phyloP scores from a whole-genome alignment of 2,329 filamentous ascomycete genomes.

The Cercospora canescens region DNA sequence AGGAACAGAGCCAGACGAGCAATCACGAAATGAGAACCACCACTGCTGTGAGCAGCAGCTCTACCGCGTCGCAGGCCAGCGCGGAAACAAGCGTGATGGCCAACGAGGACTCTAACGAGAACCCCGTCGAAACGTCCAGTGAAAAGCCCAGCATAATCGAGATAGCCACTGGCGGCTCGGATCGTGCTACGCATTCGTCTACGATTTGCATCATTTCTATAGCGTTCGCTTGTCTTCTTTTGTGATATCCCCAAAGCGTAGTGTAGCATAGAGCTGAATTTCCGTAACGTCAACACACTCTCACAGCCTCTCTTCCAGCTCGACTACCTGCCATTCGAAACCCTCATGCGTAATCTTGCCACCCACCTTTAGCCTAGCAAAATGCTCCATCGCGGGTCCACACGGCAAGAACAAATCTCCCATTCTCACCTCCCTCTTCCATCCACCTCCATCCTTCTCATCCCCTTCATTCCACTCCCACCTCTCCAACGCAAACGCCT shows the following conservation, averaged over 20 bases:
- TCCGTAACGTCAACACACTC: neutral
- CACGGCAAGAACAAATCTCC: slow-evolving; percentile 45
- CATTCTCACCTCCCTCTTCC: slow-evolving; percentile 41
- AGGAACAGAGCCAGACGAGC: neutral
- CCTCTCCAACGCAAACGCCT: slow-evolving; percentile 52
- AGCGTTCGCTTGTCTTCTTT: neutral
- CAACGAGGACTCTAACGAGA: neutral
- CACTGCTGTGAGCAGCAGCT: neutral
- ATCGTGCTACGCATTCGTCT: neutral
- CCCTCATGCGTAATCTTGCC: slow-evolving; percentile 26
- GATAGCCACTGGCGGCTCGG: neutral
- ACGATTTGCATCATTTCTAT: neutral
- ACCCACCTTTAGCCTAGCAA: slow-evolving; percentile 33
- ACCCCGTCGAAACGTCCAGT: neutral
- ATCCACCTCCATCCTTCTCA: slow-evolving; percentile 26
- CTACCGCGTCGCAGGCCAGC: neutral
- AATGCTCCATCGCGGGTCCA: slow-evolving; percentile 35
- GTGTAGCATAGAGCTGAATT: neutral
- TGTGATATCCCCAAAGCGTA: neutral
- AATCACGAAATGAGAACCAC: neutral
- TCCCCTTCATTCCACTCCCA: slow-evolving; percentile 48
- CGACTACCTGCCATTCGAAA: slow-evolving; percentile 2
- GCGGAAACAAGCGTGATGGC: neutral
- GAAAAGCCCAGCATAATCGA: neutral
- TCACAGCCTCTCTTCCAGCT: neutral